A percentile compares a stretch with the other conserved stretches of the same genome.
phyloP scores from a whole-genome alignment of 768 basidiomycete species.

The Boletus subparvulus region DNA sequence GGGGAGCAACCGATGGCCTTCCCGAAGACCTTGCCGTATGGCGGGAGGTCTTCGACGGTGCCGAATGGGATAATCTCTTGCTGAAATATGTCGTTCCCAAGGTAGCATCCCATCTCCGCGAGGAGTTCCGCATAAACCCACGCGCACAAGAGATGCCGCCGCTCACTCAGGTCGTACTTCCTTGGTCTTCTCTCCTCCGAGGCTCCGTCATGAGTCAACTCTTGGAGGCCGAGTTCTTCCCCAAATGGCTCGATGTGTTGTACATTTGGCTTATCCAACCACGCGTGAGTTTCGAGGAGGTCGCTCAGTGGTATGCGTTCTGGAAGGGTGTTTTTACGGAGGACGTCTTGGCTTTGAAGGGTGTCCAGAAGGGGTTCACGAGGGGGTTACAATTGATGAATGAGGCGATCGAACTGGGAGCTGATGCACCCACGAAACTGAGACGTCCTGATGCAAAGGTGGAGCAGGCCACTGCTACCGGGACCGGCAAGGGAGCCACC shows the following conservation, averaged over 20 bases:
- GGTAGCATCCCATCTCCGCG: constrained; percentile 76
- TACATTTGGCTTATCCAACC: constrained; percentile 94
- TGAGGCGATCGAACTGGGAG: constrained; percentile 83
- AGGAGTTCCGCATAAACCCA: constrained; percentile 89
- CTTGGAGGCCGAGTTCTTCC: constrained; percentile 91
- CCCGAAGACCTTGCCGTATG: constrained; percentile 77
- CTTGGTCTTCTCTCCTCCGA: constrained; percentile 75
- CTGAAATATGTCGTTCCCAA: constrained; percentile 93
- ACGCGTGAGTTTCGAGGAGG: constrained; percentile 84
- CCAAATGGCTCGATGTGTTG: constrained; percentile 92
- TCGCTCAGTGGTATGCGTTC: constrained; percentile 88
- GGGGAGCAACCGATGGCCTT: constrained; percentile 69
- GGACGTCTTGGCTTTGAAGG: constrained; percentile 59
- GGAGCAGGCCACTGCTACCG: constrained; percentile 40
- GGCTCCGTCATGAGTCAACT: constrained; percentile 78
- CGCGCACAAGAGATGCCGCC: constrained; percentile 86
- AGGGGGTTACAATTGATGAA: constrained; percentile 93
- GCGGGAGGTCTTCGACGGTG: constrained; percentile 78
- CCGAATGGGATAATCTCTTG: constrained; percentile 89
- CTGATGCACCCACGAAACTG: constrained; percentile 66
- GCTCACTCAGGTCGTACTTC: constrained; percentile 63
- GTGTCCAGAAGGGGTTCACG: constrained; percentile 78
- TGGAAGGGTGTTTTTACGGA: constrained; percentile 85
- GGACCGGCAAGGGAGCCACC: constrained; percentile 30
- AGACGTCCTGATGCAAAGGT: constrained; percentile 63